Conservation (phyloP, 768 basidiomycete species). For the Mycena amicta region DNA sequence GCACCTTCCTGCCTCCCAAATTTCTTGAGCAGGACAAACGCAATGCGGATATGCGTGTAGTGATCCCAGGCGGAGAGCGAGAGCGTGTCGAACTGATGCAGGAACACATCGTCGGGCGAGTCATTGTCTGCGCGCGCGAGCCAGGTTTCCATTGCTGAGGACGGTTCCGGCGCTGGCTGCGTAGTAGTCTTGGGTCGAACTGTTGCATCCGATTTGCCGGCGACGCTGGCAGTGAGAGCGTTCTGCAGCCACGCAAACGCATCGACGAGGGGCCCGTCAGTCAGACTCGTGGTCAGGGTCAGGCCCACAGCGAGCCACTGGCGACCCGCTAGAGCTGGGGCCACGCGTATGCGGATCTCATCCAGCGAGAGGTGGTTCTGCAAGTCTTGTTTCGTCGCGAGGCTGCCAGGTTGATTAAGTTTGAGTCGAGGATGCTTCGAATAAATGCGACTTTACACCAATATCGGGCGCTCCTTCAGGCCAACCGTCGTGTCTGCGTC, state of each 20-base stretch:
- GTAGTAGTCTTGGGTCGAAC: background rate
- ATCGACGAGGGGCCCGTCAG: slow-evolving; percentile 35
- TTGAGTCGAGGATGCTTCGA: background rate
- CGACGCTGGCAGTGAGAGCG: slow-evolving; percentile 30
- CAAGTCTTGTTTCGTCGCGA: slow-evolving; percentile 68
- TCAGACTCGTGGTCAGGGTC: slow-evolving; percentile 21
- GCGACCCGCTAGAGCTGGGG: slow-evolving; percentile 31
- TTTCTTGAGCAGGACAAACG: slow-evolving; percentile 41
- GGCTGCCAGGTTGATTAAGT: slow-evolving; percentile 24
- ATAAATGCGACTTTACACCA: slow-evolving; percentile 32
- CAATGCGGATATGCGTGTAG: slow-evolving; percentile 51
- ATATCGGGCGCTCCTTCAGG: slow-evolving; percentile 28
- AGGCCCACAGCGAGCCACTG: slow-evolving; percentile 32
- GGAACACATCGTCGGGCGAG: slow-evolving; percentile 34
- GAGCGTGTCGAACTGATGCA: slow-evolving; percentile 37
- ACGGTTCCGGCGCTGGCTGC: background rate
- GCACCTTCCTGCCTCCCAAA: slow-evolving; percentile 49
- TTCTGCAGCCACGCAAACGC: slow-evolving; percentile 45
- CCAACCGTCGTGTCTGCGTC: background rate
- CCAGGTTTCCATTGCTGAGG: slow-evolving; percentile 40
- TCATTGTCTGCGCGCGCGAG: slow-evolving; percentile 35
- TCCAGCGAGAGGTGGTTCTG: slow-evolving; percentile 53
- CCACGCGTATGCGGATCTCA: slow-evolving; percentile 44
- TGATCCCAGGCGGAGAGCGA: slow-evolving; percentile 49
- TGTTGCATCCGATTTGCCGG: too few species aligned